Percentiles rank a stretch among this genome's conserved stretches.
phyloP scores from a whole-genome alignment of 352 stramenopile genomes.

The Aphanomyces invadans region DNA sequence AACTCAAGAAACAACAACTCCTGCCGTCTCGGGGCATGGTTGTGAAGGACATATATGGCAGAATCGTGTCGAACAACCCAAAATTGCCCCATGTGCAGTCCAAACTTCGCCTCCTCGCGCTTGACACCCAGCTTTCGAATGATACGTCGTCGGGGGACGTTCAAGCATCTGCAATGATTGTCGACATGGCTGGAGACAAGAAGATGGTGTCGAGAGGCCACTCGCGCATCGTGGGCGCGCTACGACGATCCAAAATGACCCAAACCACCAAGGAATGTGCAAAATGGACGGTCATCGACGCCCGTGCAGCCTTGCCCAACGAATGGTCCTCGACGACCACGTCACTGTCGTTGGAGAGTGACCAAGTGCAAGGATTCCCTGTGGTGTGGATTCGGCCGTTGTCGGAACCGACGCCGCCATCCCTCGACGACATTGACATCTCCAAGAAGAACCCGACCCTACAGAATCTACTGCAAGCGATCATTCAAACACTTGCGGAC shows the following conservation, averaged over 20 bases:
- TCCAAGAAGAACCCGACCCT: neutral
- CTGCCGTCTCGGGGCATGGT: neutral
- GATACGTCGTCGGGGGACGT: neutral
- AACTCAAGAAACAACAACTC: neutral
- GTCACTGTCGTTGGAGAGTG: neutral
- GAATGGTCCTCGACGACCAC: neutral
- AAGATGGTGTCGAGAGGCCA: too few relatives aligned
- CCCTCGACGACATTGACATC: neutral
- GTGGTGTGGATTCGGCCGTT: slow-evolving; percentile 10
- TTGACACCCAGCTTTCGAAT: slow-evolving; percentile 5
- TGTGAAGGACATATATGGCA: slow-evolving; percentile 10
- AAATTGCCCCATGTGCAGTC: neutral
- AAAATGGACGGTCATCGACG: neutral
- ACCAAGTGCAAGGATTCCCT: slow-evolving; percentile 6
- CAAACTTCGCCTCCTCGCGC: slow-evolving; percentile 14
- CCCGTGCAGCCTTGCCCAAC: neutral
- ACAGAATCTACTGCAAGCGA: neutral
- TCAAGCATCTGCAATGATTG: neutral
- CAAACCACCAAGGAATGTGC: too few relatives aligned
- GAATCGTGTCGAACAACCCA: slow-evolving; percentile 18
- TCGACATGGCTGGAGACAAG: neutral
- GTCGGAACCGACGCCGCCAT: neutral
- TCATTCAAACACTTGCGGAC: slow-evolving; percentile 5
- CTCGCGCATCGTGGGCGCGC: too few relatives aligned
- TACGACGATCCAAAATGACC: too few relatives aligned